Evolutionary conservation across 768 basidiomycete genomes (phyloP), one percentile per base, ranked within the genome.

Genomic region (Boletus rubroflammeus): DNA sequence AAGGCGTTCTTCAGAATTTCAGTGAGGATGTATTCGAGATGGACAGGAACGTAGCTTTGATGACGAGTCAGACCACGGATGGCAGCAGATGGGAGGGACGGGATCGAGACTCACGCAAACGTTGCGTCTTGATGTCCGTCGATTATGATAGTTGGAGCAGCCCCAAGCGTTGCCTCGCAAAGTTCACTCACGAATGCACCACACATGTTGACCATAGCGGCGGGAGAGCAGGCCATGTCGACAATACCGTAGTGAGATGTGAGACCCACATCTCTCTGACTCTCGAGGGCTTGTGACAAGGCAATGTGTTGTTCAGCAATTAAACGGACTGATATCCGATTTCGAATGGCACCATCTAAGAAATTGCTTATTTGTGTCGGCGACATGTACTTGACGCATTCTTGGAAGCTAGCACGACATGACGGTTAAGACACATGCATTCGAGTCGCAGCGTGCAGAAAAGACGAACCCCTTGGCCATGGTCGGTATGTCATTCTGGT

Each of bases 281-380:
- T 71, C 43, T 78, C 73, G 54, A 92, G 66, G 2, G 84, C 85
- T 52, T 82, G 83, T 2, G 92, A 88, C 40, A 95, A 76, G 9
- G 90, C 84, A 35, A 95, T 89, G 67, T 95, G 93, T 63, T 95
- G 93, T 68, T 95, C 93, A 36, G 91, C 93, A 55, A 94, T 89
- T 52, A 95, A 75, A 32, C 93, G 85, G 28, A 94, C 83, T 36
- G 90, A 90, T 52, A 94, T 92, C 51, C 93, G 86, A 63, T 84
- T 93, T 26, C 85, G 84, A 61, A 95, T 93, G 38, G 90, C 85
- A 40, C 84, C 83, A 66, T 95, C 88, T 25, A 95, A 74, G 66
- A 95, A 95, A 52, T 77, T 76, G 71, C 81, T 85, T 60, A 92
- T 86, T 62, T 89, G 83, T n/a, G 77, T 78, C 6, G 89, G 81